Conservation (phyloP, 1,284 basidiomycete species). For the Rugosomyces carneus region DNA sequence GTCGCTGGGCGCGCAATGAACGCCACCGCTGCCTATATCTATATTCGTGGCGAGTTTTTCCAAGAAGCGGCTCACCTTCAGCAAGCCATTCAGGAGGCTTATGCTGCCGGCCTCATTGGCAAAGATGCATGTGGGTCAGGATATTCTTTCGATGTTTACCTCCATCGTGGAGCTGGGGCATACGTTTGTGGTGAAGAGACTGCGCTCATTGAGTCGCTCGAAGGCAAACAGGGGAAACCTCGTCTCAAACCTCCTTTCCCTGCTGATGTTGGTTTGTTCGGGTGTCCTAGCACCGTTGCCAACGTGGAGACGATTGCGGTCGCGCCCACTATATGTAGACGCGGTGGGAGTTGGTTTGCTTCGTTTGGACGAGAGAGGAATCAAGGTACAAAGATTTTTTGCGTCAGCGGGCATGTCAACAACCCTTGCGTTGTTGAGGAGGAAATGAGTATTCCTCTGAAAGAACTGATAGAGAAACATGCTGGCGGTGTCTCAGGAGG, state of each 20-base stretch:
- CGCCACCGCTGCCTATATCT: slow-evolving; percentile 96
- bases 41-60: slow-evolving; percentile 97
- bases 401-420: slow-evolving; percentile 96
- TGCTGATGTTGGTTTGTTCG: slow-evolving; percentile 95
- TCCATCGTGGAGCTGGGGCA: slow-evolving; percentile 95
- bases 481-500: slow-evolving; percentile 93
- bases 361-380: slow-evolving; percentile 90
- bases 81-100: slow-evolving; percentile 93
- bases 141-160: slow-evolving; percentile 93
- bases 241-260: slow-evolving; percentile 99
- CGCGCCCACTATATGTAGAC: slow-evolving; percentile 92
- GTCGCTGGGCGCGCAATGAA: slow-evolving; percentile 99
- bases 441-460: slow-evolving; percentile 96
- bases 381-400: slow-evolving; percentile 93
- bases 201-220: slow-evolving; percentile 92
- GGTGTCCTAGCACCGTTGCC: slow-evolving; percentile 95
- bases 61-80: slow-evolving; percentile 93
- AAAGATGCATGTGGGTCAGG: slow-evolving; percentile 91
- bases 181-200: slow-evolving; percentile 99
- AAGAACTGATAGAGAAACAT: slow-evolving; percentile 94
- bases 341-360: slow-evolving; percentile 92
- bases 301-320: slow-evolving; percentile 99
- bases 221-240: slow-evolving; percentile 98
- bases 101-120: slow-evolving; percentile 88
- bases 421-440: slow-evolving; percentile 98